Percentiles rank a stretch among this genome's conserved stretches.
These are phyloP conservation scores for Tuber indicum DNA, from an alignment of 495 filamentous ascomycete species.

Conservation along the genomic window DNA sequence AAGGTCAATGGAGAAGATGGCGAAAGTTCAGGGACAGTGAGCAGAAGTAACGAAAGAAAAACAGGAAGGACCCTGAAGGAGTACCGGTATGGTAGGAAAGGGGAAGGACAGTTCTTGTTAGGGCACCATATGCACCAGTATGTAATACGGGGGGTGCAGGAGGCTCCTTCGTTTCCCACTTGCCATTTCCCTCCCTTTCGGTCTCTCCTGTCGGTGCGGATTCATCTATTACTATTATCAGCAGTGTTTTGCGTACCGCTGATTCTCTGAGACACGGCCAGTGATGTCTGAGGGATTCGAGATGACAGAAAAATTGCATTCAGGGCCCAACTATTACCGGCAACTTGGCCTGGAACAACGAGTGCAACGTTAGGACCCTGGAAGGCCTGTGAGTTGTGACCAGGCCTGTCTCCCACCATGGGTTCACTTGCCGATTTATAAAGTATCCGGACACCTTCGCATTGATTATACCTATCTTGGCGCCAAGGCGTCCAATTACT, in stretches of 20 bases:
- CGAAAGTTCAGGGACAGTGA: background rate
- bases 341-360: background rate
- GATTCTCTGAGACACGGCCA: background rate
- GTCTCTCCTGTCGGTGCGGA: background rate
- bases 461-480: too few species aligned
- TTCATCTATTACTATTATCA: background rate
- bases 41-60: background rate
- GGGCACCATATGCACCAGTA: background rate
- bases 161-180: background rate
- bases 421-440: background rate
- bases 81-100: background rate
- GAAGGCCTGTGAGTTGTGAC: background rate
- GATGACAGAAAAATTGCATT: background rate
- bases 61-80: background rate
- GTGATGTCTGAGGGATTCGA: background rate
- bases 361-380: background rate
- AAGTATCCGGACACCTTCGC: too few species aligned
- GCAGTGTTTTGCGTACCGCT: constrained; percentile 5
- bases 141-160: constrained; percentile 1
- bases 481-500: too few species aligned
- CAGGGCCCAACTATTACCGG: background rate
- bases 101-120: background rate
- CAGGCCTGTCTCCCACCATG: background rate
- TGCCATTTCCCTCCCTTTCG: background rate
- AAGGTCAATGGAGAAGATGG: background rate